Percentiles rank a stretch among this genome's conserved stretches.
These are phyloP conservation scores for Leersia perrieri DNA, from an alignment of 176 grass and related monocot genomes.

Conservation along the genomic window DNA sequence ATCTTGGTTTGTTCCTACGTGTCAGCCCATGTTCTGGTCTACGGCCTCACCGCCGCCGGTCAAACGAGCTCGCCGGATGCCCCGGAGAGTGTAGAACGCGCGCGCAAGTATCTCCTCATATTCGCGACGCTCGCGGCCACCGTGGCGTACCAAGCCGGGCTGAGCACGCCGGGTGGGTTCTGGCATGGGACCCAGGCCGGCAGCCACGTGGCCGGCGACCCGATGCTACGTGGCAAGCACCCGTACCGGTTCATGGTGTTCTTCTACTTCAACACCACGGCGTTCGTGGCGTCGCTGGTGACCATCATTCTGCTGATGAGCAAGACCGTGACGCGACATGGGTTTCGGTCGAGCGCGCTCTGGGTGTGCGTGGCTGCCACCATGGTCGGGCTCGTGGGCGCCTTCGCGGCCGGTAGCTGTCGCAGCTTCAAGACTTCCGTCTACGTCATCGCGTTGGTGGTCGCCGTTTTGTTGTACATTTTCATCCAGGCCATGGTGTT, in stretches of 20 bases:
- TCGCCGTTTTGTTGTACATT: conserved; percentile 32
- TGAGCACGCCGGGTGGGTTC: conserved; percentile 53
- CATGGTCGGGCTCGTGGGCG: conserved; percentile 32
- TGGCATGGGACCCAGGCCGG: background rate
- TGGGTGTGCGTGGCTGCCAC: conserved; percentile 36
- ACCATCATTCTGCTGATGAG: conserved; percentile 50
- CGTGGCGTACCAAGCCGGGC: conserved; percentile 23
- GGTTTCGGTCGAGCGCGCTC: conserved; percentile 32
- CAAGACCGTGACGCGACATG: conserved; percentile 36
- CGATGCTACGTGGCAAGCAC: conserved; percentile 13
- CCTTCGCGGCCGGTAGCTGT: conserved; percentile 41
- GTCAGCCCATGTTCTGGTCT: conserved; percentile 35
- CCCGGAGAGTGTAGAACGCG: background rate
- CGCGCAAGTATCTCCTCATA: conserved; percentile 42
- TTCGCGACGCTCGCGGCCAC: conserved; percentile 34
- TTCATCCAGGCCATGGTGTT: conserved; percentile 27
- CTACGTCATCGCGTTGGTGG: conserved; percentile 31
- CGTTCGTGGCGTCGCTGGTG: conserved; percentile 44
- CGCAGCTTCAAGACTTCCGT: conserved; percentile 40
- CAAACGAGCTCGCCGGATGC: background rate
- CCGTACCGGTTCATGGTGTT: conserved; percentile 34
- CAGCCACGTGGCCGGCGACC: conserved; percentile 29
- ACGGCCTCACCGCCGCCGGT: background rate
- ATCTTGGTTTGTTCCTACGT: conserved; percentile 19
- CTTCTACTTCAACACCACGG: conserved; percentile 57